Percentiles rank a stretch among this genome's conserved stretches.
phyloP scores from a whole-genome alignment of 331 rosid species.

The Phaseolus coccineus region DNA sequence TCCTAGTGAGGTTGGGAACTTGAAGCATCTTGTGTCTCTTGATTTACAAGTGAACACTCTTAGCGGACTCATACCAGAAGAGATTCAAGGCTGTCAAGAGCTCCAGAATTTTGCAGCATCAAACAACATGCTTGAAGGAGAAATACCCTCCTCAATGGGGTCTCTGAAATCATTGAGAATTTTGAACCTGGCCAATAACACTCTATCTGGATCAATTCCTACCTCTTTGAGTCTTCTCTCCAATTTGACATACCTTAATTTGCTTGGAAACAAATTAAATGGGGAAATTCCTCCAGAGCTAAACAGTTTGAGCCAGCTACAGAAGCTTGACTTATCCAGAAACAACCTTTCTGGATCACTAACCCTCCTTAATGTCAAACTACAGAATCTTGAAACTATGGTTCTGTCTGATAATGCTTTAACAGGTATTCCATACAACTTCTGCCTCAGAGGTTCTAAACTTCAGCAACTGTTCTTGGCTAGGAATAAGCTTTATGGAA shows the following conservation, averaged over 20 bases:
- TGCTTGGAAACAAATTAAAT: constrained; percentile 70
- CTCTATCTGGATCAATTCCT: constrained; percentile 78
- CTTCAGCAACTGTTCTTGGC: constrained; percentile 69
- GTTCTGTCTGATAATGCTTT: constrained; percentile 78
- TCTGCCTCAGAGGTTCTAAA: constrained; percentile 62
- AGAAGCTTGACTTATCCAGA: constrained; percentile 72
- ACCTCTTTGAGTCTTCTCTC: constrained; percentile 53
- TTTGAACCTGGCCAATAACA: constrained; percentile 82
- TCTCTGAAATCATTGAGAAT: constrained; percentile 60
- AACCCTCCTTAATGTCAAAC: constrained; percentile 45
- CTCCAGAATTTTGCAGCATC: constrained; percentile 74
- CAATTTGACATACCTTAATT: constrained; percentile 67
- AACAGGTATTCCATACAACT: constrained; percentile 67
- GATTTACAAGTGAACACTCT: constrained; percentile 69
- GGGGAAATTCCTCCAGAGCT: constrained; percentile 74
- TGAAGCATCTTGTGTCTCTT: constrained; percentile 73
- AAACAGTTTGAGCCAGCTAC: constrained; percentile 61
- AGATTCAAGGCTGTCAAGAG: constrained; percentile 61
- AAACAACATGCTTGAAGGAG: constrained; percentile 73
- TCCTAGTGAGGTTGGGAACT: constrained; percentile 68
- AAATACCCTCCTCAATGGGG: constrained; percentile 64
- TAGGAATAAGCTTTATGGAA: constrained; percentile 64
- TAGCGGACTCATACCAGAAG: constrained; percentile 68
- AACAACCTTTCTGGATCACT: constrained; percentile 73
- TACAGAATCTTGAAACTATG: constrained; percentile 58